Base-by-base conservation (phyloP, 108 stramenopile genomes). In the Discostella stelligeroides region DNA sequence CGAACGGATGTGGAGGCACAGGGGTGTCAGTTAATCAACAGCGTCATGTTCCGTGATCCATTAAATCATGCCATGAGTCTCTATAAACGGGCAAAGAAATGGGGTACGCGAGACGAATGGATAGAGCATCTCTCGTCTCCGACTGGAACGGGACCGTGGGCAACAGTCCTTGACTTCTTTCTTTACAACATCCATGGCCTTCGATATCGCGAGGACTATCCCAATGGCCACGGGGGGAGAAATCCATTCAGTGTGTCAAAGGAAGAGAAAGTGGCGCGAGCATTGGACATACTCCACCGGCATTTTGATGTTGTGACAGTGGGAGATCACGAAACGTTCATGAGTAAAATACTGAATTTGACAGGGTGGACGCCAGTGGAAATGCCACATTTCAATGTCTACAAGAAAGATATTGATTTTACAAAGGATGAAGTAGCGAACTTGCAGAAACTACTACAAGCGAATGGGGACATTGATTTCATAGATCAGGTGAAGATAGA, bases 21-120 rank as follows among this genome's bases (percentile, higher is more conserved):
- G 60, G 77, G 77, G 20, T 79, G 77, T 28, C 43, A 70, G 15
- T 50, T 79, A 60, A 72, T 79, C 28, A 79, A 72, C 40, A 34
- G 70, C 30, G 48, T 72, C n/a, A 79, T 79, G 77, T 20, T 79
- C 9, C 77, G 77, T n/a, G 77, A 79, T 67, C 70, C 77, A 34
- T 30, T 79, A 21, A 72, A 63, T 49, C 77, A 79, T 62, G 66
- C 70, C 65, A 79, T 79, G 70, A 72, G 65, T 29, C 43, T 78
- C 1, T 54, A 78, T 49, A 78, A 78, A 66, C 46, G 50, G 0
- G n/a, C 70, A 23, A 18, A 8, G 0, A 78, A 78, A 40, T 66
- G 60, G 11, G 59, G 63, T 8, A 66, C 63, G 12, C 41, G 69
- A 25, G 64, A 78, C 17, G 69, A 78, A 15, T 78, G 76, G 76